phyloP scores from a whole-genome alignment of 202 grass and related monocot species.

The Elaeis oleifera region DNA sequence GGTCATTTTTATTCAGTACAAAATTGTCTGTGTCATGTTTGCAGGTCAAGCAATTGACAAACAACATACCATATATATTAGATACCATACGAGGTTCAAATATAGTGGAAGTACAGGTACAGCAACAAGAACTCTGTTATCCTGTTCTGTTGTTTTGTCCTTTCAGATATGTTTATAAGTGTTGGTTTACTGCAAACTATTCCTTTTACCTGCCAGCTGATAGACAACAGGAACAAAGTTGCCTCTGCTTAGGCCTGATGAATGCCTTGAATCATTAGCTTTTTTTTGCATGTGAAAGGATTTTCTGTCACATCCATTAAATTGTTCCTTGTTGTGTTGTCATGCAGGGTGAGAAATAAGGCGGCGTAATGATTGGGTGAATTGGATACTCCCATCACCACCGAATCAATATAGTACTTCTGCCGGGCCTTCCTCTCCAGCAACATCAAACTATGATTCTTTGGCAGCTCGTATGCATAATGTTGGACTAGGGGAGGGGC shows the following conservation, averaged over 20 bases:
- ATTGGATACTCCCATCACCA: slow-evolving; percentile 2
- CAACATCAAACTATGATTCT: background rate
- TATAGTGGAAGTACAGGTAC: slow-evolving; percentile 37
- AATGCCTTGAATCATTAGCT: background rate
- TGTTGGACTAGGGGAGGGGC: background rate
- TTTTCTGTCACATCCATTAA: background rate
- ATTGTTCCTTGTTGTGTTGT: background rate
- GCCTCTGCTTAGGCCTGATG: background rate
- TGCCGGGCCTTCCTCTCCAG: background rate
- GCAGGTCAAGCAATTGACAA: slow-evolving; percentile 30
- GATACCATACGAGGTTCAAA: slow-evolving; percentile 24
- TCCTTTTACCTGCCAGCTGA: too few species aligned
- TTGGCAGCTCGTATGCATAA: background rate
- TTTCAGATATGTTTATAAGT: slow-evolving; percentile 14
- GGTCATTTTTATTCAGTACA: background rate
- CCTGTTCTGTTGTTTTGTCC: background rate
- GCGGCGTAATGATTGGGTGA: slow-evolving; percentile 5
- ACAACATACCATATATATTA: slow-evolving; percentile 20
- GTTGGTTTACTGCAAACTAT: slow-evolving; percentile 2
- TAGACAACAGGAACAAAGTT: background rate
- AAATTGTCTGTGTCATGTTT: slow-evolving; percentile 4
- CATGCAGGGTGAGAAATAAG: slow-evolving; percentile 8
- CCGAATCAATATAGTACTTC: background rate
- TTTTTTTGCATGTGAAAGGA: slow-evolving; percentile 11
- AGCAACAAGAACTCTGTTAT: background rate